Evolutionary conservation across 441 rosid genomes (phyloP).

Genomic region (Pelargonium australe): DNA sequence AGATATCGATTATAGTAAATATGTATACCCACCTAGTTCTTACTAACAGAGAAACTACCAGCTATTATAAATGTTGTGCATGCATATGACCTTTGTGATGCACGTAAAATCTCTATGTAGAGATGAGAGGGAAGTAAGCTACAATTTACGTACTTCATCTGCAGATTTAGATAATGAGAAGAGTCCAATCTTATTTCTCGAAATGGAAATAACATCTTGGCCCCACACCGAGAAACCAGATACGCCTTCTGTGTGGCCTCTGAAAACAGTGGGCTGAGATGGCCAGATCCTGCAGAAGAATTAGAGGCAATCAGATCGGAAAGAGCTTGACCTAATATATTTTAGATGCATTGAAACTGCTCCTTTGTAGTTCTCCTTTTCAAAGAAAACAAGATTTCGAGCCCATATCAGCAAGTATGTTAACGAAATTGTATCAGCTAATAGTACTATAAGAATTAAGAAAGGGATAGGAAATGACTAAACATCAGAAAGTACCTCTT

Average conservation of each 20-base stretch:
- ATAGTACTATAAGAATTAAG: background rate
- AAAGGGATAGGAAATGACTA: background rate
- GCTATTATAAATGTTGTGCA: background rate
- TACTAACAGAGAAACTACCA: background rate
- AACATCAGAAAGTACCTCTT: too few species aligned
- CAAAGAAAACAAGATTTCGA: background rate
- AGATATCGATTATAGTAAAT: too few species aligned
- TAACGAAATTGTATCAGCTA: background rate
- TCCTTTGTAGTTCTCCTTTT: background rate
- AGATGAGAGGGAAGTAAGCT: background rate
- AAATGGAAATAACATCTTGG: conserved; percentile 79
- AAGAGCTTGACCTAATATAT: background rate
- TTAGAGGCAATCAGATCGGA: conserved; percentile 5
- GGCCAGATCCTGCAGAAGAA: conserved; percentile 50
- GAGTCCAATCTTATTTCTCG: conserved; percentile 79
- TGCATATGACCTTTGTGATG: background rate
- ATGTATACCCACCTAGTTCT: background rate
- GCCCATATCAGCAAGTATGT: background rate
- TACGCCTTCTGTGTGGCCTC: conserved; percentile 69
- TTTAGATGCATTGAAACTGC: background rate
- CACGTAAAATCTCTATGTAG: conserved; percentile 1
- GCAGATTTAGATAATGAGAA: conserved; percentile 52
- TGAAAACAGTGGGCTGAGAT: conserved; percentile 42
- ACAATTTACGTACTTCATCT: conserved; percentile 47
- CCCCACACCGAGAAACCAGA: conserved; percentile 84